Percentiles rank a stretch among this genome's conserved stretches.
These are phyloP conservation scores for Rauvolfia tetraphylla DNA, from an alignment of 257 asterid species.

Conservation along the genomic window DNA sequence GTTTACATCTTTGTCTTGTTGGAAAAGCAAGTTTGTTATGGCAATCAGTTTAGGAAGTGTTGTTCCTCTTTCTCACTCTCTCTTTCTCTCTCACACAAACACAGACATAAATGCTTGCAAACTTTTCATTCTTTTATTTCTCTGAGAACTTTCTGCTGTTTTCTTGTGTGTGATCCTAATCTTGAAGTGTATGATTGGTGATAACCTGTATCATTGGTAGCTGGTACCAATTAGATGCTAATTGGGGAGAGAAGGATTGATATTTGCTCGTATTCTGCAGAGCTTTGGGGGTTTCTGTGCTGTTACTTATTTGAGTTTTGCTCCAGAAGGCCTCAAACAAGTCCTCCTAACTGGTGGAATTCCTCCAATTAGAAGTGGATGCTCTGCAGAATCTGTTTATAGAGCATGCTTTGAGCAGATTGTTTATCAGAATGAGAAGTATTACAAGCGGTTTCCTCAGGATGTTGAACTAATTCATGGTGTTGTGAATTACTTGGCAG, in stretches of 20 bases:
- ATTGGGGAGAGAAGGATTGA: neutral
- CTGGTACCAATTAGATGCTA: neutral
- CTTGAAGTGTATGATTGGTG: neutral
- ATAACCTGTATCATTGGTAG: neutral
- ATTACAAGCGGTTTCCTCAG: constrained; percentile 79
- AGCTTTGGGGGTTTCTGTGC: constrained; percentile 98
- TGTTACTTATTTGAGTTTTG: constrained; percentile 88
- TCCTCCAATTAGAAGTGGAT: constrained; percentile 77
- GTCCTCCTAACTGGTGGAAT: constrained; percentile 95
- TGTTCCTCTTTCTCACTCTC: neutral
- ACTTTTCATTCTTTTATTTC: neutral
- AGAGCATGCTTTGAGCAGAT: constrained; percentile 74
- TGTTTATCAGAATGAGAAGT: constrained; percentile 67
- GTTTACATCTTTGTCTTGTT: neutral
- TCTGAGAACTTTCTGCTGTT: neutral
- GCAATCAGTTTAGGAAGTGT: neutral
- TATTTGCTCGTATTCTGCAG: constrained; percentile 40
- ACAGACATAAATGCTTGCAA: neutral
- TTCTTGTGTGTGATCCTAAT: neutral
- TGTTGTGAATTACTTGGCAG: constrained; percentile 64
- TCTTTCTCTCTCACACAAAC: neutral
- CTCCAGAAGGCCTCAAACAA: constrained; percentile 87
- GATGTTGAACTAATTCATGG: constrained; percentile 63
- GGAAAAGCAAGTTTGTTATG: neutral
- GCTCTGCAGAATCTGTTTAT: constrained; percentile 84